Evolutionary conservation across 2,329 filamentous ascomycete species (phyloP), one percentile per base, ranked within the genome.

Genomic region (Botrytis fragariae): DNA sequence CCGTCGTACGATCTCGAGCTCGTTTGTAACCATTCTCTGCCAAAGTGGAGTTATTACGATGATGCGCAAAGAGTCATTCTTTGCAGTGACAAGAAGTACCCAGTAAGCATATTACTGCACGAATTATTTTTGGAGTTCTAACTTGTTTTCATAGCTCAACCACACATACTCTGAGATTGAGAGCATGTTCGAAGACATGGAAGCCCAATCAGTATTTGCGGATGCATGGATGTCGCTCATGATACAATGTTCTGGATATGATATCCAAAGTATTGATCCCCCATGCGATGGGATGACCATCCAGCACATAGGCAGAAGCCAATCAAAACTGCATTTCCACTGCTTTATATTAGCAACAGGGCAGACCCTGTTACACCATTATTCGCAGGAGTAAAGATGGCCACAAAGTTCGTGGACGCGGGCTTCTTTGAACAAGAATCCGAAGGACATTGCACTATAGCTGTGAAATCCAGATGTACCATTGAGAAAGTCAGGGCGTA

Each of bases 291-390:
- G 79, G 78, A 79, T 48, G 76, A 79, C 39, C 75, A 80, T 57
- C 78, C 78, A 25, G 71, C 75, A 3, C 73, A 78, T 37, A 75
- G 75, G 16, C 74, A 73, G 8, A 76, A 77, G n/a, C 77, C 77
- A 25, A 79, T 80, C 51, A 79, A 79, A 18, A 83, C 80, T 18
- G 77, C 81, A 10, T 83, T 82, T 72, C 83, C 83, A 20, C 78
- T 84, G 45, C 77, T 84, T 10, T 83, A 84, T 73, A 61, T 82
- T 44, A 82, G 82, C 67, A 84, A 83, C 44, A 83, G 81, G 6
- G 75, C 80, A 51, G 83, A 84, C 72, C 81, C 82, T 20, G 75
- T 84, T n/a, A 81, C 83, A 10, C 82, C 82, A 18, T 74, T 83
- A 20, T 62, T 67, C 3, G 77, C 78, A 4, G 74, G 79, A 20